Evolutionary conservation across 78 protist genomes (phyloP), one percentile per base, ranked within the genome.

Genomic region (Trichosphaerium sp.): DNA sequence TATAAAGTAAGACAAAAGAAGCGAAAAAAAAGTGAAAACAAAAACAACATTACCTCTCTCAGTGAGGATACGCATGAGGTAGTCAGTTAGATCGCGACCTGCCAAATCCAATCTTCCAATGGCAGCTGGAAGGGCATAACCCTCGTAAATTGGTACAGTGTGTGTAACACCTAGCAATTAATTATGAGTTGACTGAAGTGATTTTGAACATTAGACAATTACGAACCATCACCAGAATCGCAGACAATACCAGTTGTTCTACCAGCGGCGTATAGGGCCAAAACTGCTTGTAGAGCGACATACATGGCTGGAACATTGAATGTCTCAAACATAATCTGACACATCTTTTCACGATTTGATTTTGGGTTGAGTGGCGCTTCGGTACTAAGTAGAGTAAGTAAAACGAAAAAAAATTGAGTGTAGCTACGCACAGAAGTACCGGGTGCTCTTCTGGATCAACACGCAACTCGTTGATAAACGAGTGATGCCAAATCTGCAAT

Each of bases 311-410:
- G 92, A 23, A 41, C 71, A 51, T 59, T 42, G 77, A 91, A 87
- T 23, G 83, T 66, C 55, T 91, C 96, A 51, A 91, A 91, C 87
- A 87, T 70, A 41, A 88, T 78, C 71, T 82, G 48, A 28, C 86
- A 54, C 67, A 82, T 74, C 69, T 55, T 77, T 69, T 88, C 93
- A 28, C 93, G 66, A 69, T 82, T 85, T 12, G 67, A 72, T 49
- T 40, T 67, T 2, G 96, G 84, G 74, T 88, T 87, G 56, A 77
- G 48, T 18, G 93, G 85, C 10, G 91, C 88, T 71, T 91, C 96
- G 3, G 68, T 70, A n/a, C 55, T 62, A n/a, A n/a, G n/a, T n/a
- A n/a, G n/a, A n/a, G n/a, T n/a, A n/a, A n/a, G n/a, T n/a, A n/a
- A n/a, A n/a, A n/a, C n/a, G n/a, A n/a, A n/a, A n/a, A n/a, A n/a